phyloP scores from a whole-genome alignment of 192 early-diverging fungal species.

The Coemansia sp. region DNA sequence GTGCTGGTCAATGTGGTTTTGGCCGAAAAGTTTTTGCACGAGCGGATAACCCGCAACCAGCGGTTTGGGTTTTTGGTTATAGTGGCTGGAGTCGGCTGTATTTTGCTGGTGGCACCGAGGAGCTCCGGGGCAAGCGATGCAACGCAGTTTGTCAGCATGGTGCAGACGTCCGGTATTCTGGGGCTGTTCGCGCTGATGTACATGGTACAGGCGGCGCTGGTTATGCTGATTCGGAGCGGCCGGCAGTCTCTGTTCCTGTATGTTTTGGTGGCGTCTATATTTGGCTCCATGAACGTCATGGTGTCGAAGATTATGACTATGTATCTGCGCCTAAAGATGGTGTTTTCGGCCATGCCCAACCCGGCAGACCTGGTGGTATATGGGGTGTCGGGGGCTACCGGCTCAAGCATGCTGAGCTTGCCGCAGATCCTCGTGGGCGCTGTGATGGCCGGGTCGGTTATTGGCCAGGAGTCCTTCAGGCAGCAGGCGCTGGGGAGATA shows the following conservation, averaged over 20 bases:
- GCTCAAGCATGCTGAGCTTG: slow-evolving; percentile 13
- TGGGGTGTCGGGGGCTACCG: slow-evolving; percentile 19
- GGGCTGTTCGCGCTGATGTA: slow-evolving; percentile 20
- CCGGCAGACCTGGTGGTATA: slow-evolving; percentile 44
- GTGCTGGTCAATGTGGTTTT: slow-evolving; percentile 47
- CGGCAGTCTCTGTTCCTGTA: slow-evolving; percentile 39
- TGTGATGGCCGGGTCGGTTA: slow-evolving; percentile 37
- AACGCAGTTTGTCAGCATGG: slow-evolving; percentile 35
- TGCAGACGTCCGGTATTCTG: slow-evolving; percentile 37
- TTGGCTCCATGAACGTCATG: slow-evolving; percentile 54
- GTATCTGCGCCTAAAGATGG: slow-evolving; percentile 33
- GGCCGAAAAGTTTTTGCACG: slow-evolving; percentile 45
- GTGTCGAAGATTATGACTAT: slow-evolving; percentile 50
- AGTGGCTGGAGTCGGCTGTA: slow-evolving; percentile 39
- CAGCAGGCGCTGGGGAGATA: slow-evolving; percentile 53
- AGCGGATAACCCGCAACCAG: slow-evolving; percentile 48
- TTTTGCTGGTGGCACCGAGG: slow-evolving; percentile 50
- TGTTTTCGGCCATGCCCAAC: slow-evolving; percentile 24
- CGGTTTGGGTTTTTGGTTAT: slow-evolving; percentile 42
- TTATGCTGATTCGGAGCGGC: slow-evolving; percentile 22
- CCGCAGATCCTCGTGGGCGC: slow-evolving; percentile 27
- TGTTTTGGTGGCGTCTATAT: slow-evolving; percentile 40
- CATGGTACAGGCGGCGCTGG: slow-evolving; percentile 22
- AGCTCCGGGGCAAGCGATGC: slow-evolving; percentile 25
- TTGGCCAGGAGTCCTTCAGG: slow-evolving; percentile 50